Conservation (phyloP, 2,329 filamentous ascomycete genomes). For the Gaeumannomyces sp. region DNA sequence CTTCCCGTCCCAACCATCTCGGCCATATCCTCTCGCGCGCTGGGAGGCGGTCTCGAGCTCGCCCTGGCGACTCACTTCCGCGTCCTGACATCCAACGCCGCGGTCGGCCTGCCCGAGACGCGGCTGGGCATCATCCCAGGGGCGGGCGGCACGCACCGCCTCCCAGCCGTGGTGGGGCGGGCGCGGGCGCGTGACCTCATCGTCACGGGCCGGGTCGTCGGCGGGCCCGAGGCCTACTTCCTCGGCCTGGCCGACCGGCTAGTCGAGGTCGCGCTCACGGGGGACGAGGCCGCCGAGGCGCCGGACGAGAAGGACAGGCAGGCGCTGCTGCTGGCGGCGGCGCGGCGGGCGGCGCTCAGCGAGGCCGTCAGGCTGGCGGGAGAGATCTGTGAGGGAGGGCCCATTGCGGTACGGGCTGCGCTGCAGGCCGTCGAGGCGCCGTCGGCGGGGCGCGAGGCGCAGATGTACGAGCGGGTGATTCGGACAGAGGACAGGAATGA, state of each 20-base stretch:
- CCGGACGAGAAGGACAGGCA: slow-evolving; percentile 28
- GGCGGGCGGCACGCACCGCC: slow-evolving; percentile 84
- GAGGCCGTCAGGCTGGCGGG: slow-evolving; percentile 73
- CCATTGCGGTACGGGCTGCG: slow-evolving; percentile 73
- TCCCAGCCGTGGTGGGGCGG: slow-evolving; percentile 75
- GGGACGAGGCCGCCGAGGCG: slow-evolving; percentile 24
- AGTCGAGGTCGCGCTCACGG: slow-evolving; percentile 57
- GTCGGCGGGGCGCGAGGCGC: slow-evolving; percentile 73
- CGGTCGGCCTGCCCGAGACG: slow-evolving; percentile 83
- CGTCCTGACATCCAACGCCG: slow-evolving; percentile 72
- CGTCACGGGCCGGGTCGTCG: slow-evolving; percentile 80
- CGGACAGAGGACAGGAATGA: slow-evolving; percentile 81
- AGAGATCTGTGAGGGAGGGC: slow-evolving; percentile 78
- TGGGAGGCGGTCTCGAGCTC: slow-evolving; percentile 90
- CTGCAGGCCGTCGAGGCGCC: slow-evolving; percentile 71
- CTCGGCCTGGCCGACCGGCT: slow-evolving; percentile 85
- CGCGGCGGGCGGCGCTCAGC: slow-evolving; percentile 62
- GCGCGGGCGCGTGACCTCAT: slow-evolving; percentile 83
- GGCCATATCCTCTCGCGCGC: slow-evolving; percentile 76
- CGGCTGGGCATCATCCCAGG: slow-evolving; percentile 90
- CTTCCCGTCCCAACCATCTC: slow-evolving; percentile 88
- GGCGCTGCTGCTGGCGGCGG: slow-evolving; percentile 43
- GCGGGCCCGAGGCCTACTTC: slow-evolving; percentile 82
- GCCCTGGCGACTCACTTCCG: slow-evolving; percentile 86
- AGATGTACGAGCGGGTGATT: slow-evolving; percentile 78